Evolutionary conservation across 225 moss, liverwort and hornwort species (phyloP), one percentile per base, ranked within the genome.

Genomic region (Lunularia cruciata): DNA sequence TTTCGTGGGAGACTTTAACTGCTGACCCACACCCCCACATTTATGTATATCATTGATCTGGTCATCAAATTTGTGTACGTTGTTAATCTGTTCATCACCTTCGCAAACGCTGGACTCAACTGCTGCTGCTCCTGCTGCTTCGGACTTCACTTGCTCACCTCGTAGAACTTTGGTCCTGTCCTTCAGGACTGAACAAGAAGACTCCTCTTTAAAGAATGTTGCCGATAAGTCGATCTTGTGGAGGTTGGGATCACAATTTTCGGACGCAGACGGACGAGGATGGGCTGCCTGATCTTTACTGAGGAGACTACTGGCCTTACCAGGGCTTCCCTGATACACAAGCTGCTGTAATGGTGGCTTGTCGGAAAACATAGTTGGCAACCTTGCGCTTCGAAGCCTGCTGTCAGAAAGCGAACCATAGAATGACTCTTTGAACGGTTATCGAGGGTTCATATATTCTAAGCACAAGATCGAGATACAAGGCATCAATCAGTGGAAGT

Each of bases 211-310:
- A 3, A 47, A 59, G 8, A 28, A 12, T 7, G 30, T 53, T 3
- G 47, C 52, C 3, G 18, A 23, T 12, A 35, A 19, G 20, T 57
- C 30, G 3, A 63, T 8, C 14, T 28, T 58, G 6, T 67, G 49
- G 14, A 78, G 57, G 52, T 75, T 72, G 8, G 82, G 82, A 53
- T 83, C 78, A 40, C 78, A 83, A 69, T 83, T 83, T 59, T 83
- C 82, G 31, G 78, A 72, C 16, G 72, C 47, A 7, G 31, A 2
- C 13, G 18, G 32, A n/a, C 42, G 52, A 27, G 27, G 31, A 23
- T 40, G 25, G 7, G 30, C 18, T 5, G 19, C 57, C 25, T 30
- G 42, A 26, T 61, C 25, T 31, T 48, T 65, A 10, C 10, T 68
- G 22, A 16, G 15, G 33, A 43, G n/a, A 0, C 23, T 14, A 11